Evolutionary conservation across 768 basidiomycete genomes (phyloP).

Genomic region (Suillus americanus): DNA sequence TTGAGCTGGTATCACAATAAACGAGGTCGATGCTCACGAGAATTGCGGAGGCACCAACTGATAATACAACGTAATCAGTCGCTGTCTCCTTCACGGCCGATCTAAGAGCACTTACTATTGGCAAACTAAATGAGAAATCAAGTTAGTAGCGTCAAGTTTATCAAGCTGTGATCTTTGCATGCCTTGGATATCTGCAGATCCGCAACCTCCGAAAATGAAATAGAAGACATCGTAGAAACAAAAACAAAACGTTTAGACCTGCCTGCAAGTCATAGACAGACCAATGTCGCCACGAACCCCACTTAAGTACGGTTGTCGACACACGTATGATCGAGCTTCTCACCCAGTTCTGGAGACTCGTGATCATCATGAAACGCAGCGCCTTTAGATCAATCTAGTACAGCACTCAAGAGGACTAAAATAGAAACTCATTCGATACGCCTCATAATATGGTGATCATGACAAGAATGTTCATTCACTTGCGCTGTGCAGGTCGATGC

Average conservation of each 20-base stretch:
- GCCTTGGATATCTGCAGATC: constrained; percentile 19
- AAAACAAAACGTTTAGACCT: background rate
- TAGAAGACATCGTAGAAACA: background rate
- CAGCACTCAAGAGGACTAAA: background rate
- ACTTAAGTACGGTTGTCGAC: background rate
- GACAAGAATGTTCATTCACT: background rate
- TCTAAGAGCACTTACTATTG: constrained; percentile 9
- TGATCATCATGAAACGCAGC: background rate
- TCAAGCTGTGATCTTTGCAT: background rate
- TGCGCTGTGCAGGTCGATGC: background rate
- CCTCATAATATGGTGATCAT: background rate
- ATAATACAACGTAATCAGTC: background rate
- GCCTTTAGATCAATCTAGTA: background rate
- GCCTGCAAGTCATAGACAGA: background rate
- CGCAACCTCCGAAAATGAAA: constrained; percentile 4
- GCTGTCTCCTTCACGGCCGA: background rate
- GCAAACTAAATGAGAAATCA: constrained; percentile 12
- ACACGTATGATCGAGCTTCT: background rate
- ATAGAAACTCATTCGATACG: background rate
- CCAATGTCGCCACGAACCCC: background rate
- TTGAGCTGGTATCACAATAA: background rate
- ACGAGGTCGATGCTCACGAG: constrained; percentile 8
- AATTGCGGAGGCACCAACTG: constrained; percentile 20
- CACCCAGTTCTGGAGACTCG: background rate
- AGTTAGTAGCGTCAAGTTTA: background rate